Evolutionary conservation across 179 eudicot species (phyloP).

Genomic region (Actinidia arguta): DNA sequence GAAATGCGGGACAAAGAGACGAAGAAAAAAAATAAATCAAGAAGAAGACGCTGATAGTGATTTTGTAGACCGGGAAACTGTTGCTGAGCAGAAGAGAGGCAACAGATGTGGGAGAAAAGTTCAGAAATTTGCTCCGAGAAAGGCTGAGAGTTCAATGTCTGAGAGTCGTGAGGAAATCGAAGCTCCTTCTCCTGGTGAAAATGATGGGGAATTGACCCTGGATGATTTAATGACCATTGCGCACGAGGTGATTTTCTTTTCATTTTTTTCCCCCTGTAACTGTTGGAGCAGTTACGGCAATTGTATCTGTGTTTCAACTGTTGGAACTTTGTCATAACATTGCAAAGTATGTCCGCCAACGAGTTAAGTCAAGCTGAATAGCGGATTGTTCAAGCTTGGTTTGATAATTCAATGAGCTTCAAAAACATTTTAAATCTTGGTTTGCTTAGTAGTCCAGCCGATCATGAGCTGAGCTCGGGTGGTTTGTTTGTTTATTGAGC

Average conservation of each 20-base stretch:
- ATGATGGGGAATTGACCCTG: constrained; percentile 71
- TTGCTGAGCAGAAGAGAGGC: constrained; percentile 34
- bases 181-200: constrained; percentile 43
- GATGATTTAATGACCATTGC: constrained; percentile 83
- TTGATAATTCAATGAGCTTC: background rate
- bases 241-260: constrained; percentile 54
- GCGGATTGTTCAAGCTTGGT: too few species aligned
- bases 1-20: constrained; percentile 37
- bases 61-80: constrained; percentile 25
- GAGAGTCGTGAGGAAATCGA: constrained; percentile 33
- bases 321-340: background rate
- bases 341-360: background rate
- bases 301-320: background rate
- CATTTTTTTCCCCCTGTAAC: background rate
- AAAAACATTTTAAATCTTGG: too few species aligned
- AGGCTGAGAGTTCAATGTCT: constrained; percentile 14
- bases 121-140: constrained; percentile 21
- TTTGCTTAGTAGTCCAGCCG: too few species aligned
- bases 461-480: too few species aligned
- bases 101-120: constrained; percentile 27
- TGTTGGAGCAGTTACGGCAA: background rate
- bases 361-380: too few species aligned
- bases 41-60: constrained; percentile 21
- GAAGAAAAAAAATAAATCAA: constrained; percentile 29
- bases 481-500: too few species aligned